Base-by-base conservation (phyloP, 345 rosid genomes). In the Camelina laxa region DNA sequence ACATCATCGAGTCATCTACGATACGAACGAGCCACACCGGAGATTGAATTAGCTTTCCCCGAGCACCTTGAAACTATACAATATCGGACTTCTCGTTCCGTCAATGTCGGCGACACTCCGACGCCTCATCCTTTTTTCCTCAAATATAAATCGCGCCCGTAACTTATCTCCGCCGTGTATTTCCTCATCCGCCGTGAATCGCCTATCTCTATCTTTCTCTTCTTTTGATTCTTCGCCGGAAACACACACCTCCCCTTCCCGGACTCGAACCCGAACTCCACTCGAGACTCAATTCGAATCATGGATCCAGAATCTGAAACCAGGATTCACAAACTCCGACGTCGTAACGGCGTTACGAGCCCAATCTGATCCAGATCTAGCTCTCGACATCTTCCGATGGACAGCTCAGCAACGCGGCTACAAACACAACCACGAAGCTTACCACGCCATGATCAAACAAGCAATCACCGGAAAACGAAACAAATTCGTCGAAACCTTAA, bases 371-470 rank as follows among this genome's bases (percentile, higher is more conserved):
- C 88, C 99, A 12, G 92, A 95, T 81, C 90, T 95, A 42, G 96
- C 96, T 4, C 80, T 85, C 71, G 96, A 90, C 77, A 89, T 95
- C 55, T 95, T 92, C 88, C 97, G 97, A 4, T 95, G 99, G 97
- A 87, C 97, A 4, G 81, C 96, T 38, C 91, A 79, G 65, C 88
- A 86, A 38, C 87, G 91, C 60, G 83, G 83, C 9, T 95, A 87
- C 90, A 82, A 77, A 68, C 98, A 92, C 85, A 84, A 81, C 60
- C 80, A 86, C 62, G 71, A 73, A 36, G 82, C 94, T 44, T 90
- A 95, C 84, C 87, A 83, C 76, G 68, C 88, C 41, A 80, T 87
- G 65, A 85, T 95, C 82, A 82, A 83, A 47, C 81, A 70, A 79
- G 84, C 86, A n/a, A 82, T 85, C 60, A 65, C 45, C 75, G 93